Conservation (phyloP, 2,329 filamentous ascomycete species). For the Aureobasidium subglaciale region DNA sequence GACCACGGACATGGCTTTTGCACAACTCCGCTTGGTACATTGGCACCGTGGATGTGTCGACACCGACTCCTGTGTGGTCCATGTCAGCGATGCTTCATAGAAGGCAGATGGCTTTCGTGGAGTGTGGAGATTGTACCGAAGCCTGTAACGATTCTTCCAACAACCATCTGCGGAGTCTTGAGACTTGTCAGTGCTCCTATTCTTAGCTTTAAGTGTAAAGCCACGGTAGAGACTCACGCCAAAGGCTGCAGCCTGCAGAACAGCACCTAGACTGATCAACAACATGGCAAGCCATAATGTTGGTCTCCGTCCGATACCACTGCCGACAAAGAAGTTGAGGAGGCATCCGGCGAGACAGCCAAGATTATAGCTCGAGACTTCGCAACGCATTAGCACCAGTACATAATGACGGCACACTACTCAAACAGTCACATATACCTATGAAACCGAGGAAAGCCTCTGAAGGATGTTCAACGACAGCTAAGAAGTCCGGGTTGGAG, state of each 20-base stretch:
- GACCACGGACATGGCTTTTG: slow-evolving; percentile 22
- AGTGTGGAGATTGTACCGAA: background rate
- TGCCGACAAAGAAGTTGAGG: slow-evolving; percentile 26
- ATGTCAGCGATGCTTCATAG: background rate
- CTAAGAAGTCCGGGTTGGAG: slow-evolving; percentile 25
- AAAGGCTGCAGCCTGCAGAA: slow-evolving; percentile 14
- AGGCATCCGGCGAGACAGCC: slow-evolving; percentile 30
- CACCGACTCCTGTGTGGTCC: slow-evolving; percentile 8
- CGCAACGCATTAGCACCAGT: background rate
- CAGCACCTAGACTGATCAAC: slow-evolving; percentile 23
- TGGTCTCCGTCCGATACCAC: slow-evolving; percentile 25
- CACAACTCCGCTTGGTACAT: slow-evolving; percentile 27
- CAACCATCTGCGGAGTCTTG: slow-evolving; percentile 7
- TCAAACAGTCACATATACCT: slow-evolving; percentile 6
- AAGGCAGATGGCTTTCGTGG: too few relatives aligned
- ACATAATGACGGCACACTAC: background rate
- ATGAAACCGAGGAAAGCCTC: slow-evolving; percentile 28
- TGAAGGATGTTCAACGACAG: slow-evolving; percentile 26
- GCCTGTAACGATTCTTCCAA: slow-evolving; percentile 14
- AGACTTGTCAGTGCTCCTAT: background rate
- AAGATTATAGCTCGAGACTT: slow-evolving; percentile 28
- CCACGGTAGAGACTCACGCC: background rate
- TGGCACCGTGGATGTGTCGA: slow-evolving; percentile 28
- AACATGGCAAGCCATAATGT: slow-evolving; percentile 31
- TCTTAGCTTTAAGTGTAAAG: too few relatives aligned